Base-by-base conservation (phyloP, 148 eudicot genomes). In the Mesembryanthemum crystallinum region DNA sequence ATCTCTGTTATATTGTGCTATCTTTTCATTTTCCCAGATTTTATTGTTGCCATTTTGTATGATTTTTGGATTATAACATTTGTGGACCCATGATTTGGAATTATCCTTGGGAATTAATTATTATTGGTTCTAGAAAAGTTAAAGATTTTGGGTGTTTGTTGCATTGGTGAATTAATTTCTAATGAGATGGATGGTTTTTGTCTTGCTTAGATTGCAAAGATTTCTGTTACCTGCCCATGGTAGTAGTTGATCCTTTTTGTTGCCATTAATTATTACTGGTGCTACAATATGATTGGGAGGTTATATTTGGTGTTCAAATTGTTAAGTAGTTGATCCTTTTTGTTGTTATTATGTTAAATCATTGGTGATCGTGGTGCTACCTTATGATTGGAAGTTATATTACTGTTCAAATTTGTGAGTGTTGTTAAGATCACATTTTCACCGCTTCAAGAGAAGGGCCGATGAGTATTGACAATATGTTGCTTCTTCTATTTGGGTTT, bases 131-230 rank as follows among this genome's bases (percentile, higher is more conserved):
- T 1, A 43, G 2, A 11, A 42, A 24, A 23, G 14, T 10, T 43
- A 23, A 23, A 25, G 24, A 7, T 8, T 17, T 23, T 23, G 30
- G 55, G 54, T 24, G 27, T 67, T 64, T 37, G 45, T 54, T 55
- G 71, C 42, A 49, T 68, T 75, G 37, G 69, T 15, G 54, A 75
- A 74, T 74, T 47, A 65, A 35, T 2, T 35, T 35, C 6, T 35
- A 35, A 70, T 59, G 43, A 75, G 69, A 82, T 67, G 33, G 25
- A 59, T 66, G 52, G 62, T 74, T n/a, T 58, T 52, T 72, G 29
- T 52, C 60, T 80, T 84, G 51, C 69, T 64, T 76, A 30, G 64
- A 72, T 80, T 80, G 69, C 43, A 54, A 25, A 79, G 64, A 59
- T 71, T 57, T 57, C 74, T 28, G 54, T 62, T 80, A 27, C 55